Evolutionary conservation across 345 rosid species (phyloP).

Genomic region (Salix koriyanagi): DNA sequence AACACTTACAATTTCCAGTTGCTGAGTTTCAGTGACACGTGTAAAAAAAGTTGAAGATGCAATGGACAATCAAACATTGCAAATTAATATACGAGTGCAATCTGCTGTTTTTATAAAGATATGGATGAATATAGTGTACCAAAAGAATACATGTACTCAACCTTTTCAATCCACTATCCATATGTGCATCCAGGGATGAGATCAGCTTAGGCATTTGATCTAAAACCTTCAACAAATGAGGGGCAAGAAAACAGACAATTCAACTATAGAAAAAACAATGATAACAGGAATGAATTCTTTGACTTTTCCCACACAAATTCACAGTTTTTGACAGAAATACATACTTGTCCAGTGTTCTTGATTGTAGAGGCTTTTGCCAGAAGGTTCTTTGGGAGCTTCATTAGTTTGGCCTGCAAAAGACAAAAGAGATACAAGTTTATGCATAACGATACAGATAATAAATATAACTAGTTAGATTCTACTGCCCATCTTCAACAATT

Average conservation of each 20-base stretch:
- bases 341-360: conserved; percentile 71
- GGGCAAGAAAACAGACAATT: background rate
- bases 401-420: conserved; percentile 51
- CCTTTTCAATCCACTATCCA: conserved; percentile 75
- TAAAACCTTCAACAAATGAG: conserved; percentile 44
- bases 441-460: background rate
- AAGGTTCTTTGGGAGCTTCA: conserved; percentile 76
- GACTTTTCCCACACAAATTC: background rate
- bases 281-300: background rate
- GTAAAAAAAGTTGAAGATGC: background rate
- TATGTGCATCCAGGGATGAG: conserved; percentile 71
- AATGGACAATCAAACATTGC: too few relatives aligned
- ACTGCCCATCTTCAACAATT: background rate
- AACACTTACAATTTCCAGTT: background rate
- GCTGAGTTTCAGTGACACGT: background rate
- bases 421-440: background rate
- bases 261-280: background rate
- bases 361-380: conserved; percentile 63
- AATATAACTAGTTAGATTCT: background rate
- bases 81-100: too few relatives aligned
- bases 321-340: conserved; percentile 9
- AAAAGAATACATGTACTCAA: conserved; percentile 9
- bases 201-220: conserved; percentile 79
- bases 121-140: background rate
- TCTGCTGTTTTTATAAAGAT: background rate